These are phyloP conservation scores for Raddia distichophylla DNA, from an alignment of 176 grass and related monocot genomes.

Conservation along the genomic window DNA sequence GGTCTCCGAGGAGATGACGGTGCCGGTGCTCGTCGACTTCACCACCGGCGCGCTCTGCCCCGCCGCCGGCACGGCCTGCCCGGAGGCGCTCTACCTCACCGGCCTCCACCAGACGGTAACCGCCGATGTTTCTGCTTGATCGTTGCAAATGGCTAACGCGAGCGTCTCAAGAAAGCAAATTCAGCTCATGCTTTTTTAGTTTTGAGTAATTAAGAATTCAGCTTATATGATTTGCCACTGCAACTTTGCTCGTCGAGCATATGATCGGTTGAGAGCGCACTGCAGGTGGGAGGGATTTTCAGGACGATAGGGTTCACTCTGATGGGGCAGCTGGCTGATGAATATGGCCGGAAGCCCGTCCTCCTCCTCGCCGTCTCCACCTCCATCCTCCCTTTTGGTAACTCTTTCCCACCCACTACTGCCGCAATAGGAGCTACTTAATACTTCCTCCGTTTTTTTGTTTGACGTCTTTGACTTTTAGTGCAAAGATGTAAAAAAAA, in stretches of 20 bases:
- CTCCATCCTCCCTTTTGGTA: slow-evolving; percentile 82
- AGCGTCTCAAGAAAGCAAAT: neutral
- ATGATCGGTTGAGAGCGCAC: neutral
- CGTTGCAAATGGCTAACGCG: neutral
- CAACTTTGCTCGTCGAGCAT: neutral
- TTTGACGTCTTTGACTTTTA: no score
- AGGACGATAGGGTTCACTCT: slow-evolving; percentile 67
- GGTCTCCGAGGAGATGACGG: slow-evolving; percentile 90
- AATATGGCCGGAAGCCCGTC: slow-evolving; percentile 77
- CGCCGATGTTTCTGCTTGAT: neutral
- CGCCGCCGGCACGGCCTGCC: slow-evolving; percentile 31
- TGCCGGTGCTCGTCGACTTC: slow-evolving; percentile 83
- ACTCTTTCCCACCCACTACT: neutral
- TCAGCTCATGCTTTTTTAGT: neutral
- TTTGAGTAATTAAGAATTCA: no score
- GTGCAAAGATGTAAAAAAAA: no score
- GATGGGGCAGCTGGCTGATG: slow-evolving; percentile 76
- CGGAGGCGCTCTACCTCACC: slow-evolving; percentile 85
- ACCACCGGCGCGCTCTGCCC: slow-evolving; percentile 70
- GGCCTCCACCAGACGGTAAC: slow-evolving; percentile 73
- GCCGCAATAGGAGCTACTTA: no score
- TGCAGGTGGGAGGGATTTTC: slow-evolving; percentile 81
- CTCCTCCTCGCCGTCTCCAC: slow-evolving; percentile 67
- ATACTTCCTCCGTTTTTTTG: no score
- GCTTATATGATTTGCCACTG: no score